These are phyloP conservation scores for Aspergillus ruber DNA, from an alignment of 2,329 filamentous ascomycete genomes.

Conservation along the genomic window DNA sequence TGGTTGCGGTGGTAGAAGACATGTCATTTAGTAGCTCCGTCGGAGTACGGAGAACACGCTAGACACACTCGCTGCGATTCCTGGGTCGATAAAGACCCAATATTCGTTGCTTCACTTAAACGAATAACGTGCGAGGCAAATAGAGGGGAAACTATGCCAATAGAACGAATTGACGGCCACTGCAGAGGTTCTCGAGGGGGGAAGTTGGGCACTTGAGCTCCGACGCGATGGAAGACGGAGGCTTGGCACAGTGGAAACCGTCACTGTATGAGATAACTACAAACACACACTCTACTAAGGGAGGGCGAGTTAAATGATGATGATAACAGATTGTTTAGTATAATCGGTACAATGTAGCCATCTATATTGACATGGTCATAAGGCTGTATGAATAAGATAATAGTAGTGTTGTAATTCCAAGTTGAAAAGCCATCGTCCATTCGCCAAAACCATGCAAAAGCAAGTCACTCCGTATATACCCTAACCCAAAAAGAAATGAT, in stretches of 20 bases:
- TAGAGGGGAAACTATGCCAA: neutral
- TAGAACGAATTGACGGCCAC: neutral
- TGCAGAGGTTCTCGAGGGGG: neutral
- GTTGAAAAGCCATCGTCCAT: constrained; percentile 14
- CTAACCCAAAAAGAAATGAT: neutral
- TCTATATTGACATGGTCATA: constrained; percentile 17
- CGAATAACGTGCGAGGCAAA: neutral
- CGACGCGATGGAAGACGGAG: neutral
- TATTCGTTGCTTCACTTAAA: neutral
- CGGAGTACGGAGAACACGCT: constrained; percentile 1
- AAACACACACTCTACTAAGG: neutral
- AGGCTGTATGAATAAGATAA: constrained; percentile 12
- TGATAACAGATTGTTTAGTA: neutral
- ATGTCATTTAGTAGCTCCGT: constrained; percentile 24
- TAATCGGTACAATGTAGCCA: neutral
- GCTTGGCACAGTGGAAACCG: neutral
- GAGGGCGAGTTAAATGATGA: neutral
- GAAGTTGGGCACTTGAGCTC: neutral
- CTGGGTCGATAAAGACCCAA: neutral
- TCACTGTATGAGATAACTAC: neutral
- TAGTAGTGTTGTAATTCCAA: constrained; percentile 8
- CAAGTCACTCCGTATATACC: constrained; percentile 7
- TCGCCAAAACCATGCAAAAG: constrained; percentile 30
- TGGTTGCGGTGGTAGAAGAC: constrained; percentile 25
- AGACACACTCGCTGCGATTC: constrained; percentile 18